Percentiles rank a stretch among this genome's conserved stretches.
phyloP scores from a whole-genome alignment of 345 rosid genomes.

The Citrus reticulata region DNA sequence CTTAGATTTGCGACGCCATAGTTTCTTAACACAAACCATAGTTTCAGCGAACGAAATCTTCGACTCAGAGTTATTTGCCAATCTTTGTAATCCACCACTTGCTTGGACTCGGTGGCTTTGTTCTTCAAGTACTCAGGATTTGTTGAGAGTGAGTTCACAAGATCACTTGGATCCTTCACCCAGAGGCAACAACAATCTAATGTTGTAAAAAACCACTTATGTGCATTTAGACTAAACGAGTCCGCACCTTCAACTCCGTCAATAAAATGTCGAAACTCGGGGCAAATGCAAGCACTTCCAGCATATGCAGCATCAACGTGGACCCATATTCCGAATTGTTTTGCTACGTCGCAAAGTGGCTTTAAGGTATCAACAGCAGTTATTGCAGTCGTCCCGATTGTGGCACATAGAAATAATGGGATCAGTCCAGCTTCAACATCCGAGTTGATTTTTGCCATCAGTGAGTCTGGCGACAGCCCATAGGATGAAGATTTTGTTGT shows the following conservation, averaged over 20 bases:
- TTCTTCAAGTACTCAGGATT: slow-evolving; percentile 42
- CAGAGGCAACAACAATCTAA: slow-evolving; percentile 56
- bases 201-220: slow-evolving; percentile 46
- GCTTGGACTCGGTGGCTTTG: slow-evolving; percentile 24
- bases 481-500: slow-evolving; percentile 25
- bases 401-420: slow-evolving; percentile 34
- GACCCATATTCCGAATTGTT: slow-evolving; percentile 33
- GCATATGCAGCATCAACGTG: slow-evolving; percentile 56
- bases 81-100: slow-evolving; percentile 44
- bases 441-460: background rate
- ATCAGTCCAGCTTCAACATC: slow-evolving; percentile 23
- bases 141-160: slow-evolving; percentile 32
- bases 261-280: slow-evolving; percentile 38
- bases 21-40: slow-evolving; percentile 52
- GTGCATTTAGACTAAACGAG: slow-evolving; percentile 55
- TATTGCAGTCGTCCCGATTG: slow-evolving; percentile 36
- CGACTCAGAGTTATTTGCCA: slow-evolving; percentile 59
- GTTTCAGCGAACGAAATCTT: slow-evolving; percentile 44
- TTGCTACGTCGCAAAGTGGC: slow-evolving; percentile 16
- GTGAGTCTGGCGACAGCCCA: slow-evolving; percentile 12
- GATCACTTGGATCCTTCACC: slow-evolving; percentile 45
- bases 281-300: slow-evolving; percentile 46
- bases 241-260: slow-evolving; percentile 43
- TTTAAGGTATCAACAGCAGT: slow-evolving; percentile 29
- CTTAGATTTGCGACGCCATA: slow-evolving; percentile 41